Evolutionary conservation across 768 basidiomycete genomes (phyloP).

Genomic region (Tricholoma hemisulphureum): DNA sequence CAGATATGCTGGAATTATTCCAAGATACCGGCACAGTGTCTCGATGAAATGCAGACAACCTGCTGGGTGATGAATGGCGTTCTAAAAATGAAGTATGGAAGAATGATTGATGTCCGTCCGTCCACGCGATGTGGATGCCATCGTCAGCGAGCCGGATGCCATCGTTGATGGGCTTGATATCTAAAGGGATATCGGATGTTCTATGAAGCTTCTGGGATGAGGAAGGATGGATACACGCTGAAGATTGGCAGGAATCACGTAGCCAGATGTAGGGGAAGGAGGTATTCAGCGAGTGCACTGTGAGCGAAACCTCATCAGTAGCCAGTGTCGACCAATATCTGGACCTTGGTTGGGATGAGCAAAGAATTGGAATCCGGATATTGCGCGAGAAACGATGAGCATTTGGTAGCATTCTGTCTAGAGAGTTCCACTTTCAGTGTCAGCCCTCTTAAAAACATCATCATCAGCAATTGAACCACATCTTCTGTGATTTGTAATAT

Average conservation of each 20-base stretch:
- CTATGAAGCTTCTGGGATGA: conserved; percentile 76
- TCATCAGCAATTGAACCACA: no score
- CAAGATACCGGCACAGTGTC: conserved; percentile 11
- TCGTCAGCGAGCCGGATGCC: conserved; percentile 42
- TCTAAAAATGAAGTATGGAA: conserved; percentile 47
- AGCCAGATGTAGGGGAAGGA: conserved; percentile 74
- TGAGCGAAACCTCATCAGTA: conserved; percentile 26
- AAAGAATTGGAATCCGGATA: neutral
- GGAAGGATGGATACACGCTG: conserved; percentile 70
- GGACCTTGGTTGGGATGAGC: neutral
- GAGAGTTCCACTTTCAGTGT: no score
- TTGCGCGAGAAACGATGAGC: neutral
- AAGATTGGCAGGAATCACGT: conserved; percentile 76
- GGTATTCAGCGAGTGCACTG: conserved; percentile 40
- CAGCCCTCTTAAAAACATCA: neutral
- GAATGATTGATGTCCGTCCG: conserved; percentile 57
- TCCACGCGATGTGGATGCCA: conserved; percentile 56
- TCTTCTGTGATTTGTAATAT: no score
- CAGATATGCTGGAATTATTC: conserved; percentile 13
- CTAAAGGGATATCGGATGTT: conserved; percentile 60
- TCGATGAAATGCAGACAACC: conserved; percentile 16
- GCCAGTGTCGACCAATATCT: conserved; percentile 25
- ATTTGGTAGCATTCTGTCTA: no score
- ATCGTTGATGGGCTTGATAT: conserved; percentile 43
- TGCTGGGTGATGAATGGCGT: conserved; percentile 40